Percentiles rank a stretch among this genome's conserved stretches.
phyloP scores from a whole-genome alignment of 2,329 filamentous ascomycete species.

The Onygenales sp. region DNA sequence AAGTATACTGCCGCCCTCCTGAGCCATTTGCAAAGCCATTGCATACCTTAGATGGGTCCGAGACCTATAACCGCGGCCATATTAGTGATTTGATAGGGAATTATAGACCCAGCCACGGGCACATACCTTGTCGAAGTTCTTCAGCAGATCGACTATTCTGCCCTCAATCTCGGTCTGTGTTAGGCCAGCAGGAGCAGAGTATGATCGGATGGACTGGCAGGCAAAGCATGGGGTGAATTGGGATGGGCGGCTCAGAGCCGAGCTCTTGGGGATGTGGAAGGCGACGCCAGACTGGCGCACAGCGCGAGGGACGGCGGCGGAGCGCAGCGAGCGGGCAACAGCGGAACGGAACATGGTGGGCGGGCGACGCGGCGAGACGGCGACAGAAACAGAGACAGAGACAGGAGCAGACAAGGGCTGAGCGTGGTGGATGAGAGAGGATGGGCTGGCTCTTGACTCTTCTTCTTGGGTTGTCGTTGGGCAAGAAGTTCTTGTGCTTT shows the following conservation, averaged over 20 bases:
- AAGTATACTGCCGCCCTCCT: background rate
- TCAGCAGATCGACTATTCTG: constrained; percentile 82
- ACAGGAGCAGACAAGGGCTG: constrained; percentile 3
- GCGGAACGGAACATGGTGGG: constrained; percentile 80
- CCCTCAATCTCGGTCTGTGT: constrained; percentile 79
- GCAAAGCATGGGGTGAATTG: constrained; percentile 53
- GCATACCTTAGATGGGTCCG: constrained; percentile 48
- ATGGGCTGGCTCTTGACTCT: background rate
- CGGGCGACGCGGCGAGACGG: constrained; percentile 8
- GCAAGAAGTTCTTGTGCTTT: constrained; percentile 10
- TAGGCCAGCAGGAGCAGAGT: constrained; percentile 72
- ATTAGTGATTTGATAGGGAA: constrained; percentile 12
- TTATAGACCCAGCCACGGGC: constrained; percentile 1
- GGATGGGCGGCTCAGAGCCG: constrained; percentile 51
- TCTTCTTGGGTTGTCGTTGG: constrained; percentile 1
- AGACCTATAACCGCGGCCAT: constrained; percentile 21
- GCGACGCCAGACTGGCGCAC: constrained; percentile 48
- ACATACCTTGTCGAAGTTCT: constrained; percentile 93
- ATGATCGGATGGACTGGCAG: constrained; percentile 67
- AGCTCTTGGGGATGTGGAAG: constrained; percentile 44
- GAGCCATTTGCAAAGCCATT: background rate
- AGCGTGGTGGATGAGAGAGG: background rate
- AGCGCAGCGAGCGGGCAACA: constrained; percentile 65
- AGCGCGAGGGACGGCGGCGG: constrained; percentile 40
- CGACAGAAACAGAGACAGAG: background rate